Evolutionary conservation across 805 yeast genomes (phyloP).

Genomic region (Tetrapisispora iriomotensis): DNA sequence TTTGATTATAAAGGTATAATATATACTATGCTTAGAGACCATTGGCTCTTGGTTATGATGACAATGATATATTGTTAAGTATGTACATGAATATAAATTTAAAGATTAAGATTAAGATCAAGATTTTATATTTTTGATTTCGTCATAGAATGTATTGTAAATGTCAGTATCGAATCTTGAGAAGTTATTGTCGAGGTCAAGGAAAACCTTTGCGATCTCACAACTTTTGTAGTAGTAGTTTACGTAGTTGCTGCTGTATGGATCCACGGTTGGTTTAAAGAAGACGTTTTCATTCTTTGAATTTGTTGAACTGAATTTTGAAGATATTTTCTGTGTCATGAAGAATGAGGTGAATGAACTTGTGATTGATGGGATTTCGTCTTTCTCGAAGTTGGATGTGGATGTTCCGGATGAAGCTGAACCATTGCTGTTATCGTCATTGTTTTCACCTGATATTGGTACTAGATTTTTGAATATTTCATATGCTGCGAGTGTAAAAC

Average conservation of each 20-base stretch:
- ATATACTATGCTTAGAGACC: too few species aligned
- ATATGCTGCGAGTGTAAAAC: slow-evolving; percentile 95
- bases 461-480: slow-evolving; percentile 60
- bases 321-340: slow-evolving; percentile 10
- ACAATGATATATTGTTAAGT: neutral
- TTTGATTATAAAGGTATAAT: too few species aligned
- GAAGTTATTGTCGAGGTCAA: slow-evolving; percentile 54
- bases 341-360: slow-evolving; percentile 16
- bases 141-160: slow-evolving; percentile 32
- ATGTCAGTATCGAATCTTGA: slow-evolving; percentile 44
- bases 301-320: slow-evolving; percentile 11
- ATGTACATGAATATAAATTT: too few species aligned
- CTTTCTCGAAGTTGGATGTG: slow-evolving; percentile 1
- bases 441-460: slow-evolving; percentile 6
- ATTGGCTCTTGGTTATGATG: too few species aligned
- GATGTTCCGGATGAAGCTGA: neutral
- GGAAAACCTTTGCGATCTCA: slow-evolving; percentile 50
- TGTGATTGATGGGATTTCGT: slow-evolving; percentile 19
- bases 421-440: neutral
- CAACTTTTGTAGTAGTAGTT: slow-evolving; percentile 45
- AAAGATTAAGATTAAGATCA: neutral
- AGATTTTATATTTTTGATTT: neutral
- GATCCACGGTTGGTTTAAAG: slow-evolving; percentile 21
- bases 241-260: slow-evolving; percentile 34
- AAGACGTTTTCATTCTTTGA: slow-evolving; percentile 15